These are phyloP conservation scores for Pterocarpus santalinus DNA, from an alignment of 306 rosid species.

Conservation along the genomic window DNA sequence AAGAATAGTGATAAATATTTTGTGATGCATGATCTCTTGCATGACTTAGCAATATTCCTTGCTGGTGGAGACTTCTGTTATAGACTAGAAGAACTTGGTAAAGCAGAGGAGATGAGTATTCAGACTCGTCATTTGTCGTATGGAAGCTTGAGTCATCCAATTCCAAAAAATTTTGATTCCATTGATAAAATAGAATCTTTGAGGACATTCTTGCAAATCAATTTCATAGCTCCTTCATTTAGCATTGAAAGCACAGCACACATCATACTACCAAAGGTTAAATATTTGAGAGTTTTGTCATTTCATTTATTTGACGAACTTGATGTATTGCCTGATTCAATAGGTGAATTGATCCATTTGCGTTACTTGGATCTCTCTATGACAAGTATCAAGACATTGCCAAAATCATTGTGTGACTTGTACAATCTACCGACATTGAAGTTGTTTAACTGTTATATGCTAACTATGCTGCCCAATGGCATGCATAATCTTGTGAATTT, in stretches of 20 bases:
- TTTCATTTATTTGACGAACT: rapidly evolving
- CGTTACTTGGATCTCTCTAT: background rate
- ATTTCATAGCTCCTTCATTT: background rate
- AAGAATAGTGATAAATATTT: rapidly evolving
- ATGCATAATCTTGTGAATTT: conserved; percentile 18
- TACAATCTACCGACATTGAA: conserved; percentile 12
- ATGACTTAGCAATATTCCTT: background rate
- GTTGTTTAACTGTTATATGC: rapidly evolving
- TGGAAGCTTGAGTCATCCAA: too few species aligned
- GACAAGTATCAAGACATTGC: background rate
- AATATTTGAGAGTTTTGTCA: background rate
- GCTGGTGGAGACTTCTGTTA: too few species aligned
- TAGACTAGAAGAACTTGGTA: too few species aligned
- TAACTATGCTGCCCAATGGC: background rate
- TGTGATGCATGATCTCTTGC: conserved; percentile 36
- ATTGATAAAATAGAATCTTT: background rate
- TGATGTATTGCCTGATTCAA: background rate
- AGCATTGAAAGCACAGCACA: background rate
- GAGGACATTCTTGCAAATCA: background rate
- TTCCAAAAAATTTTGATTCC: background rate
- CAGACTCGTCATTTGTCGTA: too few species aligned
- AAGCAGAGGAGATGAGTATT: too few species aligned
- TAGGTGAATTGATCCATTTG: background rate
- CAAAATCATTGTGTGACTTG: background rate
- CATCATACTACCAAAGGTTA: background rate